A percentile compares a stretch with the other conserved stretches of the same genome.
These are phyloP conservation scores for Pestalotiopsis fici DNA, from an alignment of 2,329 filamentous ascomycete genomes.

Conservation along the genomic window DNA sequence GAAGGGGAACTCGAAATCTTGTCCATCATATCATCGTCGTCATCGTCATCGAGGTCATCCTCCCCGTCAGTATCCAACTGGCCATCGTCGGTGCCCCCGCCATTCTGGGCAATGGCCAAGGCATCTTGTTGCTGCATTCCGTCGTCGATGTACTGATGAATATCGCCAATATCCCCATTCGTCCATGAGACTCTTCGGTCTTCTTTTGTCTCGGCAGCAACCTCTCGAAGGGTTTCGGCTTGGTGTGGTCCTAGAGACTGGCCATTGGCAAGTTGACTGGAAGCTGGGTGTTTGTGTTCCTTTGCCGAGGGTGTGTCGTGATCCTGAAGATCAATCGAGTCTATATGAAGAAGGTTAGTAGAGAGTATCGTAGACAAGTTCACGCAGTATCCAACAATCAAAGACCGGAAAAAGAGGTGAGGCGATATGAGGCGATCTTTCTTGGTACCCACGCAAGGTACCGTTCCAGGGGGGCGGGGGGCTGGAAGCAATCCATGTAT, in stretches of 20 bases:
- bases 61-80: constrained; percentile 71
- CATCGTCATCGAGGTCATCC: constrained; percentile 74
- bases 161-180: constrained; percentile 40
- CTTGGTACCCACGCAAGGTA: background rate
- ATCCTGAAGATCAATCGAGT: constrained; percentile 94
- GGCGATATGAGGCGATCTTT: background rate
- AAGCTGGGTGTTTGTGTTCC: constrained; percentile 61
- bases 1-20: constrained; percentile 98
- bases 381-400: background rate
- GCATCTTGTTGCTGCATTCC: constrained; percentile 57
- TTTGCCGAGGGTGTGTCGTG: constrained; percentile 80
- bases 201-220: constrained; percentile 77
- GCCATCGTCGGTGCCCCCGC: constrained; percentile 57
- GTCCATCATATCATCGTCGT: constrained; percentile 95
- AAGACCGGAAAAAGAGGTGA: background rate
- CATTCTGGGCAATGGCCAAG: constrained; percentile 63
- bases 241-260: constrained; percentile 73
- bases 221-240: constrained; percentile 78
- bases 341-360: constrained; percentile 46
- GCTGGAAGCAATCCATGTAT: background rate
- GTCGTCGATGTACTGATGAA: constrained; percentile 48
- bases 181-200: constrained; percentile 61
- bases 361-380: constrained; percentile 23
- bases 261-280: constrained; percentile 45
- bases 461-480: background rate